Evolutionary conservation across 2,329 filamentous ascomycete genomes (phyloP).

Genomic region (Calonectria pteridis): DNA sequence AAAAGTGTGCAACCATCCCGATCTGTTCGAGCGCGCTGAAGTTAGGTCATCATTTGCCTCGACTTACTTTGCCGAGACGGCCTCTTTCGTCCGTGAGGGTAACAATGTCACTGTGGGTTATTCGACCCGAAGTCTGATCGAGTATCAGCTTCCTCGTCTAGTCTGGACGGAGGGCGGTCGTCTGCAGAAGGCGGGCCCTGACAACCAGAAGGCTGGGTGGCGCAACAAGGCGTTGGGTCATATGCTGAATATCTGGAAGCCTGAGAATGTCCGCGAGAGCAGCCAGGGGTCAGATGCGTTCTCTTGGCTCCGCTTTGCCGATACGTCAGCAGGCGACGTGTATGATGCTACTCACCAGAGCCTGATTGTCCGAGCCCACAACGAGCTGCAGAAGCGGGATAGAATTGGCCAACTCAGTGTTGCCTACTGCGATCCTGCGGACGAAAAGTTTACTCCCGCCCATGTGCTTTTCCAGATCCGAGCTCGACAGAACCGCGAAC

Average conservation of each 20-base stretch:
- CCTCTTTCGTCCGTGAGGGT: constrained; percentile 93
- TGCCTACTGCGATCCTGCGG: constrained; percentile 76
- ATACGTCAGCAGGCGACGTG: constrained; percentile 79
- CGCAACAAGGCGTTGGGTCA: constrained; percentile 80
- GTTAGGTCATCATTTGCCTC: constrained; percentile 88
- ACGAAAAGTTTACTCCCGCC: constrained; percentile 73
- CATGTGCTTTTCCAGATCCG: constrained; percentile 88
- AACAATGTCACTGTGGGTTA: constrained; percentile 84
- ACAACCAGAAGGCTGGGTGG: constrained; percentile 85
- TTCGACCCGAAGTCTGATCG: constrained; percentile 87
- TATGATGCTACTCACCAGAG: constrained; percentile 77
- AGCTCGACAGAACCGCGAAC: constrained; percentile 73
- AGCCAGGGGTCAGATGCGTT: constrained; percentile 75
- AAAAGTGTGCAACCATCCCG: constrained; percentile 98
- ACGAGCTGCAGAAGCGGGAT: constrained; percentile 66
- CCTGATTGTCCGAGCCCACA: constrained; percentile 79
- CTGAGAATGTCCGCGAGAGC: constrained; percentile 79
- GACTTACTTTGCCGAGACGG: constrained; percentile 92
- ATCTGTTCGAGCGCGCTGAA: constrained; percentile 95
- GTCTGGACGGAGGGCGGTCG: constrained; percentile 87
- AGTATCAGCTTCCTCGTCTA: constrained; percentile 84
- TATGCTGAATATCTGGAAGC: constrained; percentile 91
- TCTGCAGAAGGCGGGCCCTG: constrained; percentile 77
- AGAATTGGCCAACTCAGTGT: constrained; percentile 76
- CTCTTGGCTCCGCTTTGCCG: constrained; percentile 90